Evolutionary conservation across 2,329 filamentous ascomycete species (phyloP).

Genomic region (Aspergillus terreus): DNA sequence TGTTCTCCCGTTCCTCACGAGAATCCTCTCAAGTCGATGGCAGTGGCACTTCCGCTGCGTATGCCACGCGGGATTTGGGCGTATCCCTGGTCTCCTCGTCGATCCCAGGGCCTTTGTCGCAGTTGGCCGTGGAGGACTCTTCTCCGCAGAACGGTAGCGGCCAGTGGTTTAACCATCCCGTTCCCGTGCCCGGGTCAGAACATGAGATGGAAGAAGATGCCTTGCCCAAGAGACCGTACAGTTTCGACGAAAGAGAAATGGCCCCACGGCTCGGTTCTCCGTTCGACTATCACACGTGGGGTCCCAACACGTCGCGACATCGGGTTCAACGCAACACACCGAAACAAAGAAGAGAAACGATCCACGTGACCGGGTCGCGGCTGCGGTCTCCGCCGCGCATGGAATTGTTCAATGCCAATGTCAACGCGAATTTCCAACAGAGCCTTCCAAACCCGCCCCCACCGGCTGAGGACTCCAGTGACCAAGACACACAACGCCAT

Average conservation of each 20-base stretch:
- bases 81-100: conserved; percentile 42
- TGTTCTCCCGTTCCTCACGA: conserved; percentile 29
- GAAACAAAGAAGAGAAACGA: conserved; percentile 38
- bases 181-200: conserved; percentile 13
- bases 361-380: conserved; percentile 42
- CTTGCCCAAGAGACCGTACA: conserved; percentile 12
- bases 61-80: conserved; percentile 43
- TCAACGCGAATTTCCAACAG: conserved; percentile 42
- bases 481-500: conserved; percentile 56
- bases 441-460: conserved; percentile 38
- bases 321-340: conserved; percentile 28
- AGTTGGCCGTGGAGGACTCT: conserved; percentile 28
- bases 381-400: conserved; percentile 54
- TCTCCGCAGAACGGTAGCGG: conserved; percentile 18
- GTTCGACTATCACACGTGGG: conserved; percentile 49
- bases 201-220: conserved; percentile 4
- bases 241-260: conserved; percentile 17
- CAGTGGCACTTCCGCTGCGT: conserved; percentile 27
- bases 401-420: conserved; percentile 39
- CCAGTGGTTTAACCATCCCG: conserved; percentile 37
- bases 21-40: conserved; percentile 22
- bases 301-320: conserved; percentile 37
- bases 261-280: conserved; percentile 47
- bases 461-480: conserved; percentile 41
- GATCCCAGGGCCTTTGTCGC: conserved; percentile 35